Percentiles rank a stretch among this genome's conserved stretches.
Conservation (phyloP, 73 alveolate species). For the Durusdinium trenchii region DNA sequence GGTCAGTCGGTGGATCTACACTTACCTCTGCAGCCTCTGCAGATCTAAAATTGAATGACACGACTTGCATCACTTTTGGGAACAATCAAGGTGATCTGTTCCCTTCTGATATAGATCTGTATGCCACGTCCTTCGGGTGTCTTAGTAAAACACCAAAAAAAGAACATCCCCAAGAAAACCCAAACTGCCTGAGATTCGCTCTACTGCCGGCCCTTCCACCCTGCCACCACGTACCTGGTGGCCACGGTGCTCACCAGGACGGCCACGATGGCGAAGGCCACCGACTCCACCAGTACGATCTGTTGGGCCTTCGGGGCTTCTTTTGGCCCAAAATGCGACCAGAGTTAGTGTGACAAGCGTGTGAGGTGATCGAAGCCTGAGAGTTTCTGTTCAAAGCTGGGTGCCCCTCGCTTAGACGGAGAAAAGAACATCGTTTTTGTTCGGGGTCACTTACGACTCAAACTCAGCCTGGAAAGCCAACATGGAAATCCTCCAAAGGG, state of each 20-base stretch:
- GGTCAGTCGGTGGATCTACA: neutral
- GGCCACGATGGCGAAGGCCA: slow-evolving; percentile 88
- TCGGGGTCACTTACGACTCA: too few relatives aligned
- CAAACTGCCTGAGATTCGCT: neutral
- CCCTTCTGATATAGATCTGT: neutral
- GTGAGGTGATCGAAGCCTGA: neutral
- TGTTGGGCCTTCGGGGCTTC: slow-evolving; percentile 95
- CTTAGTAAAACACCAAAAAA: neutral
- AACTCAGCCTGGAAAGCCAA: too few relatives aligned
- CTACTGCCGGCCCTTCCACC: too few relatives aligned
- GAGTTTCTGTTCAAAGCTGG: neutral
- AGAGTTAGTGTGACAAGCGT: too few relatives aligned
- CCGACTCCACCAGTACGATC: slow-evolving; percentile 87
- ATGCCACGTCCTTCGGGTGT: neutral
- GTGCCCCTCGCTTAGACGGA: too few relatives aligned
- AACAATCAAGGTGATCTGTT: neutral
- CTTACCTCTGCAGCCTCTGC: neutral
- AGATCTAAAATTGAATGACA: too few relatives aligned
- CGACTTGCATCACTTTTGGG: neutral
- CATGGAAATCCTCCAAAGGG: too few relatives aligned
- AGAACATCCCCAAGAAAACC: neutral
- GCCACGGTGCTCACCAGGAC: slow-evolving; percentile 77
- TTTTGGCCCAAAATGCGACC: neutral
- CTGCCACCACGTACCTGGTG: too few relatives aligned
- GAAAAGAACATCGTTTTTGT: too few relatives aligned